Base-by-base conservation (phyloP, 208 protist species). In the Trypanosoma rangeli region DNA sequence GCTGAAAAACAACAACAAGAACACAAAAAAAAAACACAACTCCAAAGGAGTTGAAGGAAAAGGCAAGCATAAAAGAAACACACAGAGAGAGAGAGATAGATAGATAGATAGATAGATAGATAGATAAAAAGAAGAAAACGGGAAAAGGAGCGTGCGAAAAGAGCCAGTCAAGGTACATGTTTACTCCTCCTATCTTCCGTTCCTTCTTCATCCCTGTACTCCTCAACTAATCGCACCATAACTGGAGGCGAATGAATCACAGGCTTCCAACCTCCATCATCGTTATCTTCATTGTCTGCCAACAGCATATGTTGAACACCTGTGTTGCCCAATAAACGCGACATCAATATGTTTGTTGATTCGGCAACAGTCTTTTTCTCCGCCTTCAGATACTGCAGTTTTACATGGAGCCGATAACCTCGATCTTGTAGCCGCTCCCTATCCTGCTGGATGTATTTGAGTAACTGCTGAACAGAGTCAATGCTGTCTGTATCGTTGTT, bases 211-310 rank as follows among this genome's bases (percentile, higher is more conserved):
- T 61, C n/a, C 9, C 49, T 26, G 52, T 65, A 52, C 42, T 65
- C 63, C 31, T 76, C 56, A 28, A 70, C n/a, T 60, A 76, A 31
- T n/a, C 57, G 24, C 39, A 76, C 64, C 24, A 16, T n/a, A 4
- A 76, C 63, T 50, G 70, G 70, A 10, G 62, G 44, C 15, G 62
- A 37, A 29, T 1, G 46, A 37, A 64, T 22, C 22, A 56, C 10
- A 18, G 63, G 10, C 9, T 5, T 18, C 28, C 35, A 33, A 46
- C n/a, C 46, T 3, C 39, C 24, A 7, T 26, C 42, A 18, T 58
- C 67, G 9, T 49, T 50, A 7, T 39, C 61, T 22, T 22, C 39
- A 16, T 73, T 24, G 16, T 42, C 46, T 4, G 10, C 29, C 9
- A 39, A 2, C 22, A 37, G 28, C 18, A 13, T 13, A 7, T 35